Conservation (phyloP, 768 basidiomycete genomes). For the Trametes sanguinea region DNA sequence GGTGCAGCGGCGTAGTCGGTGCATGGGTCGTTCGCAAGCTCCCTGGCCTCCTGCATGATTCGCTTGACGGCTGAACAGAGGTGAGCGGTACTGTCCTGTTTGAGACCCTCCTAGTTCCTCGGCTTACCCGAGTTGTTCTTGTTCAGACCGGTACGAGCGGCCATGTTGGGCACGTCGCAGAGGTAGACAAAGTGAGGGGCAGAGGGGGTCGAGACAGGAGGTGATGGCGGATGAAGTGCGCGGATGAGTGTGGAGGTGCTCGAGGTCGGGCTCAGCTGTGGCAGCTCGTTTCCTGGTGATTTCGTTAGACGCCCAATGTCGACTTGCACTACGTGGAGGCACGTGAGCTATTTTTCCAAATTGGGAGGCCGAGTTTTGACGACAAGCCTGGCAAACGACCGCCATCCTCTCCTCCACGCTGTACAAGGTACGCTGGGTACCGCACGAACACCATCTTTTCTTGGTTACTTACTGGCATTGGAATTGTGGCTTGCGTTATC, state of each 20-base stretch:
- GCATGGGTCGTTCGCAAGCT: slow-evolving; percentile 81
- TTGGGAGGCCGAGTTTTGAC: slow-evolving; percentile 10
- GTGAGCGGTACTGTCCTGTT: slow-evolving; percentile 5
- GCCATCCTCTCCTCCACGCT: slow-evolving; percentile 8
- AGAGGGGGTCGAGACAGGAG: neutral
- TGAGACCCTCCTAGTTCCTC: neutral
- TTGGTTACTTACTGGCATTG: too few relatives aligned
- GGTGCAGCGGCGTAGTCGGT: slow-evolving; percentile 85
- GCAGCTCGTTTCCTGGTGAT: slow-evolving; percentile 20
- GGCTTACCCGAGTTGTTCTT: slow-evolving; percentile 85
- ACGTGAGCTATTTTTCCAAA: slow-evolving; percentile 12
- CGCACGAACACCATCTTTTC: too few relatives aligned
- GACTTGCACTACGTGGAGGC: slow-evolving; percentile 15
- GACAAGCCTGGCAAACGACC: neutral
- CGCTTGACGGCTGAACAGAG: slow-evolving; percentile 78
- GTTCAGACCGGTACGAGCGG: slow-evolving; percentile 53
- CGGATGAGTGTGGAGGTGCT: neutral
- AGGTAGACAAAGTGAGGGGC: neutral
- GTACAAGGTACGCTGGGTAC: slow-evolving; percentile 7
- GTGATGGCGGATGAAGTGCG: neutral
- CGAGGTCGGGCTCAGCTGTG: neutral
- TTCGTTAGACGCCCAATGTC: slow-evolving; percentile 12
- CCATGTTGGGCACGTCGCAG: slow-evolving; percentile 23
- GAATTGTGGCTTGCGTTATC: too few relatives aligned
- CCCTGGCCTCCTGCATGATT: slow-evolving; percentile 94